Conservation (phyloP, 2,329 filamentous ascomycete species). For the Exophiala oligosperma region DNA sequence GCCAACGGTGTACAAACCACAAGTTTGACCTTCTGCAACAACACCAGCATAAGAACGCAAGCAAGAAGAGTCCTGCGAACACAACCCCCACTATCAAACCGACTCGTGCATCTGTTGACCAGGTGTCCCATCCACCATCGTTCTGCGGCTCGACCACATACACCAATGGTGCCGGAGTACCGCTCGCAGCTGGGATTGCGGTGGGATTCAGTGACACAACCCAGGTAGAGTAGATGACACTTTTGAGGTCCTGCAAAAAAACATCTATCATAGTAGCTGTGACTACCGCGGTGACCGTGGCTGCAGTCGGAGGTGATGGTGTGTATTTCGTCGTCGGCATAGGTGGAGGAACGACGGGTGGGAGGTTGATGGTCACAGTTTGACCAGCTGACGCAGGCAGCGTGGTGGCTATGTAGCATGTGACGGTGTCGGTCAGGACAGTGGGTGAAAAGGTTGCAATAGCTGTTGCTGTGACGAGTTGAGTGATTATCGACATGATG, state of each 20-base stretch:
- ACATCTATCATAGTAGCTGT: conserved; percentile 26
- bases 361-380: conserved; percentile 18
- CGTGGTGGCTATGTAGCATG: conserved; percentile 16
- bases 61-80: conserved; percentile 28
- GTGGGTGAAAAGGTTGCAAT: conserved; percentile 7
- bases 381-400: conserved; percentile 17
- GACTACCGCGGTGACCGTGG: conserved; percentile 15
- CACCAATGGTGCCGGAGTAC: conserved; percentile 4
- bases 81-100: conserved; percentile 33
- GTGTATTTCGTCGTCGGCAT: conserved; percentile 17
- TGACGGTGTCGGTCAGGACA: conserved; percentile 16
- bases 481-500: conserved; percentile 15
- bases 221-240: conserved; percentile 23
- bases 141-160: conserved; percentile 13
- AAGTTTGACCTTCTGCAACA: conserved; percentile 17
- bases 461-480: conserved; percentile 9
- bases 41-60: conserved; percentile 24
- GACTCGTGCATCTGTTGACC: conserved; percentile 31
- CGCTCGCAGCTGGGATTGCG: neutral
- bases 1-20: conserved; percentile 26
- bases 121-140: conserved; percentile 29
- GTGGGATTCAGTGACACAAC: conserved; percentile 12
- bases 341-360: neutral
- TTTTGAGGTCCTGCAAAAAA: conserved; percentile 18
- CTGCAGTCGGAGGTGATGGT: conserved; percentile 5